These are phyloP conservation scores for Lactarius evosmus DNA, from an alignment of 768 basidiomycete species.

Conservation along the genomic window DNA sequence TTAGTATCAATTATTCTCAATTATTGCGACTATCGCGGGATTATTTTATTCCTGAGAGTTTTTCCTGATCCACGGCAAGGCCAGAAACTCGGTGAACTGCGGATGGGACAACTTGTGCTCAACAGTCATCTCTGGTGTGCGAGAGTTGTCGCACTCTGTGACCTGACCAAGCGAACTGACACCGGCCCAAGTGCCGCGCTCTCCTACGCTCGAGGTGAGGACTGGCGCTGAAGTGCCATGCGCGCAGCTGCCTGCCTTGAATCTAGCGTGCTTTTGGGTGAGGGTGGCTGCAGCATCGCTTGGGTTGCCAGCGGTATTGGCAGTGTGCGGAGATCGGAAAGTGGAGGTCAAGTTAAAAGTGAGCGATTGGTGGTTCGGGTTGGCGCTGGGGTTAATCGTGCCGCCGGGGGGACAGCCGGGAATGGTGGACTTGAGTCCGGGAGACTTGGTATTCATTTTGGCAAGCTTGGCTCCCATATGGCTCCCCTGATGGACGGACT, in stretches of 20 bases:
- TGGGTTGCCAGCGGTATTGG: constrained; percentile 39
- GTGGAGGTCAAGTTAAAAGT: constrained; percentile 51
- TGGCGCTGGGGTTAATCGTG: constrained; percentile 49
- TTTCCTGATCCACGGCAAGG: too few species aligned
- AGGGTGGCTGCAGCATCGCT: constrained; percentile 74
- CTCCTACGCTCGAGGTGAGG: constrained; percentile 54
- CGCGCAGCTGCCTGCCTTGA: constrained; percentile 74
- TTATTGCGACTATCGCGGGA: too few species aligned
- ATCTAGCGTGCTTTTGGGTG: constrained; percentile 83
- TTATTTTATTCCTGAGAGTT: too few species aligned
- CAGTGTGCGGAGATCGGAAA: constrained; percentile 87
- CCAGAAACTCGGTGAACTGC: constrained; percentile 92
- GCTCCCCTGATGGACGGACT: constrained; percentile 85
- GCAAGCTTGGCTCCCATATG: constrained; percentile 97
- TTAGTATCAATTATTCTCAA: too few species aligned
- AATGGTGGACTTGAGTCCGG: constrained; percentile 71
- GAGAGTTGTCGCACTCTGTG: constrained; percentile 64
- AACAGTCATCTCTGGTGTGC: constrained; percentile 60
- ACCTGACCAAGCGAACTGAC: constrained; percentile 73
- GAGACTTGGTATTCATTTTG: constrained; percentile 76
- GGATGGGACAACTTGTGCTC: constrained; percentile 54
- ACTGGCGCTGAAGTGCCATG: constrained; percentile 86
- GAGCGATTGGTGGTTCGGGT: constrained; percentile 70
- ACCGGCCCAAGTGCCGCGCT: constrained; percentile 63
- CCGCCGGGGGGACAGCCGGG: constrained; percentile 79